A percentile compares a stretch with the other conserved stretches of the same genome.
These are phyloP conservation scores for Cruciata laevipes DNA, from an alignment of 257 asterid genomes.

Conservation along the genomic window DNA sequence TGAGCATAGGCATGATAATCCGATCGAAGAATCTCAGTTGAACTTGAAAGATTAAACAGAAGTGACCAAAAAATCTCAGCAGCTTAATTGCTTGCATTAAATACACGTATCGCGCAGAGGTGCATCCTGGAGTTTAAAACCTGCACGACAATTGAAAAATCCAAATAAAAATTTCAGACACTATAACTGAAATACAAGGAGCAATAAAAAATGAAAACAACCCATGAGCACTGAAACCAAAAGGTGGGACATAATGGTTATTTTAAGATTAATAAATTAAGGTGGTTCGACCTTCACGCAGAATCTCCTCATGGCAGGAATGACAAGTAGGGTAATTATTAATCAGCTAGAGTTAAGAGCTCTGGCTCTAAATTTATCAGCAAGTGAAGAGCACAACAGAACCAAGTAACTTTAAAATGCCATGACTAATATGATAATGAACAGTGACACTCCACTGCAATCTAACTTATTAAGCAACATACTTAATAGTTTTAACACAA, in stretches of 20 bases:
- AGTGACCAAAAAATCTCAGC: no score
- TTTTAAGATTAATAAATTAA: neutral
- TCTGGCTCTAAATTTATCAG: slow-evolving; percentile 75
- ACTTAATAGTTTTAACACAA: no score
- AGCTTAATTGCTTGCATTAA: slow-evolving; percentile 60
- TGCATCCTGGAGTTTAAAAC: slow-evolving; percentile 96
- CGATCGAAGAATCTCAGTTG: no score
- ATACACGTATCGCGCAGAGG: slow-evolving; percentile 81
- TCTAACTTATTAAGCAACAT: no score
- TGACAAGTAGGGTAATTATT: slow-evolving; percentile 33
- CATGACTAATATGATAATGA: no score
- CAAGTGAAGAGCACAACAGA: slow-evolving; percentile 68
- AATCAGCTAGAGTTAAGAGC: slow-evolving; percentile 58
- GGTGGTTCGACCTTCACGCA: neutral
- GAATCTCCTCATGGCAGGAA: neutral
- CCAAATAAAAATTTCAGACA: neutral
- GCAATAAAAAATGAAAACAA: neutral
- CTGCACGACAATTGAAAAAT: slow-evolving; percentile 29
- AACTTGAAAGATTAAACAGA: no score
- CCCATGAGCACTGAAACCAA: neutral
- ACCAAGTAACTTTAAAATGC: no score
- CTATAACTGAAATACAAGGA: neutral
- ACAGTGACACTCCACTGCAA: no score
- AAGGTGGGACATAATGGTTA: neutral
- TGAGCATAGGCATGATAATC: no score